Percentiles rank a stretch among this genome's conserved stretches.
Conservation (phyloP, 2,329 filamentous ascomycete genomes). For the Pseudophaeomoniella oleicola region DNA sequence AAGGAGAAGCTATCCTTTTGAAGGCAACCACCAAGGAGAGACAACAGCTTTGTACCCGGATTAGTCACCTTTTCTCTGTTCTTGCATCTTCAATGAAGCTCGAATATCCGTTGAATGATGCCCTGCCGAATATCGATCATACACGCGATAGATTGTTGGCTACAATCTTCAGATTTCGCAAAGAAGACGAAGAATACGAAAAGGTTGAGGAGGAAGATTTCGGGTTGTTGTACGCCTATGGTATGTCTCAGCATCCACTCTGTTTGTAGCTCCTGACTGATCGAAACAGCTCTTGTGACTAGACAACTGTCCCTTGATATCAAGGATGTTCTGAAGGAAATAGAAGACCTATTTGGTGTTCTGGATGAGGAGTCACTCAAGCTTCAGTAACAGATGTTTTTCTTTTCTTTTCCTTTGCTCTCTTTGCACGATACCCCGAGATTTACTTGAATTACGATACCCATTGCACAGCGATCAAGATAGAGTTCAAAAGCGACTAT, state of each 20-base stretch:
- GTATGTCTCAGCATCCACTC: slow-evolving; percentile 32
- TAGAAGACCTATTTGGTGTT: slow-evolving; percentile 46
- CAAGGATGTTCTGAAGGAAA: slow-evolving; percentile 35
- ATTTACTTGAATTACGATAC: too few relatives aligned
- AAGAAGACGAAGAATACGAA: slow-evolving; percentile 41
- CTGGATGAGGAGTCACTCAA: slow-evolving; percentile 47
- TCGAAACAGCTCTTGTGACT: slow-evolving; percentile 41
- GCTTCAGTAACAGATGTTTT: slow-evolving; percentile 25
- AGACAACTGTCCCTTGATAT: slow-evolving; percentile 44
- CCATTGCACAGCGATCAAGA: too few relatives aligned
- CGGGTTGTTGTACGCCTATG: slow-evolving; percentile 84
- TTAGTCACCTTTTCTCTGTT: slow-evolving; percentile 76
- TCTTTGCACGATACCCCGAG: too few relatives aligned
- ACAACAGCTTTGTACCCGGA: slow-evolving; percentile 66
- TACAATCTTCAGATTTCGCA: slow-evolving; percentile 76
- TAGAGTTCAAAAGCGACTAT: too few relatives aligned
- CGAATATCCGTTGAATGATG: slow-evolving; percentile 83
- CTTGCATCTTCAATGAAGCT: slow-evolving; percentile 87
- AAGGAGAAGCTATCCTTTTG: slow-evolving; percentile 69
- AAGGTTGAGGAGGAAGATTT: slow-evolving; percentile 51
- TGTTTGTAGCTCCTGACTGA: too few relatives aligned
- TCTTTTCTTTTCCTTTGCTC: too few relatives aligned
- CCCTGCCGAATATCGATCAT: slow-evolving; percentile 67
- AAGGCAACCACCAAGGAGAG: slow-evolving; percentile 68
- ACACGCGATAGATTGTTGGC: slow-evolving; percentile 70